Conservation (phyloP, 257 asterid species). For the Solanum chilense region DNA sequence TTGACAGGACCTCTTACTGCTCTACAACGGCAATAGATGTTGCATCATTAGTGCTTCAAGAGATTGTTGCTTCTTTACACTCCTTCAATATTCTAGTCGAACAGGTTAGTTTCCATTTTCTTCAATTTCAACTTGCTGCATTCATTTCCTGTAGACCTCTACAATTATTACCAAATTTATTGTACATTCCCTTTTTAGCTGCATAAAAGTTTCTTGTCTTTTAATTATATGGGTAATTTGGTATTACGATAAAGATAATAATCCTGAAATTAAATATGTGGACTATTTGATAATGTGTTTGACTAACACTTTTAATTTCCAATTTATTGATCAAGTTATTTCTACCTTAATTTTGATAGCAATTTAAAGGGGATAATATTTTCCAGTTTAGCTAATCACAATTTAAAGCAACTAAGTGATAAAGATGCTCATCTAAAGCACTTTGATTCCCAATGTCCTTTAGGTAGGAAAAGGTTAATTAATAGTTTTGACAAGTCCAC, state of each 20-base stretch:
- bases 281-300: too few relatives aligned
- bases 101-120: slow-evolving; percentile 37
- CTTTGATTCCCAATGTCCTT: too few relatives aligned
- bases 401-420: too few relatives aligned
- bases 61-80: slow-evolving; percentile 45
- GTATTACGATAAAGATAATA: not conserved
- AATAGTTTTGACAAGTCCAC: too few relatives aligned
- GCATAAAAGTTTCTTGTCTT: not conserved
- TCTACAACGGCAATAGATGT: slow-evolving; percentile 59
- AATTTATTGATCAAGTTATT: too few relatives aligned
- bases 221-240: not conserved
- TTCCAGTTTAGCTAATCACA: too few relatives aligned
- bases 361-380: too few relatives aligned
- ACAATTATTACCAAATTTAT: not conserved
- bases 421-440: too few relatives aligned
- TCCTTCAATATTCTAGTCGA: slow-evolving; percentile 68
- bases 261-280: not conserved
- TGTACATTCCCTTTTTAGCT: not conserved
- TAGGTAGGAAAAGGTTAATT: too few relatives aligned
- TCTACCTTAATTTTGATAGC: too few relatives aligned
- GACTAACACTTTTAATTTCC: not conserved
- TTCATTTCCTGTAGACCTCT: not conserved
- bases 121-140: not conserved
- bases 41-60: slow-evolving; percentile 64
- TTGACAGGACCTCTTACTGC: slow-evolving; percentile 64